Base-by-base conservation (phyloP, 441 rosid species). In the Syzygium syzygioides region DNA sequence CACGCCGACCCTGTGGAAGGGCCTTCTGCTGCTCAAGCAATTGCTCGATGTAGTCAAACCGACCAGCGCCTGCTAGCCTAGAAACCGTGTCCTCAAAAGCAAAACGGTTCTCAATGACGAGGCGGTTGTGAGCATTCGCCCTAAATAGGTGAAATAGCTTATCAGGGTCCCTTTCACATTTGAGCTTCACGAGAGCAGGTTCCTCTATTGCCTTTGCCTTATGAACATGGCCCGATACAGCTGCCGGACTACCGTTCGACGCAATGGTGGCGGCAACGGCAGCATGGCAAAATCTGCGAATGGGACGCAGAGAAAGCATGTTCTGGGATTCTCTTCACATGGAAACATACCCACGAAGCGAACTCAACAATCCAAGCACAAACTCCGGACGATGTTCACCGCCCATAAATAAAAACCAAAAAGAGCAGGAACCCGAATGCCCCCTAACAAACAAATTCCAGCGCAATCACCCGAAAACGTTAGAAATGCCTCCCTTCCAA, bases 11-110 rank as follows among this genome's bases (percentile, higher is more conserved):
- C 89, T 96, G 99, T 1, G 93, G 93, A 90, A 96, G 96, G 66
- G 92, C 88, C 95, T 96, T 96, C 86, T 96, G 99, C 53, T 96
- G 97, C 95, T 96, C 99, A 88, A 96, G 98, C 86, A 96, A 90
- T 68, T 94, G 91, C 92, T 95, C 96, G 6, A 96, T 93, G 93
- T 89, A 94, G 93, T 95, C 97, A 90, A 94, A 90, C 59, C 97
- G 90, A 32, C 91, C 87, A 41, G 98, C 97, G 13, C 97, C 97
- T 37, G 95, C 96, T 89, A 96, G 93, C 80, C 97, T 90, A 89
- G 94, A 93, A 87, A 96, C 92, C 1, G 96, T 96, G 85, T 96
- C 98, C 88, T 95, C 96, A 88, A 96, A 96, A 50, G 97, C 96
- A 92, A 93, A 91, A 23, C 94, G 90, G 60, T 94, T 96, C 89